Base-by-base conservation (phyloP, 148 eudicot genomes). In the Rhododendron mucronatum region DNA sequence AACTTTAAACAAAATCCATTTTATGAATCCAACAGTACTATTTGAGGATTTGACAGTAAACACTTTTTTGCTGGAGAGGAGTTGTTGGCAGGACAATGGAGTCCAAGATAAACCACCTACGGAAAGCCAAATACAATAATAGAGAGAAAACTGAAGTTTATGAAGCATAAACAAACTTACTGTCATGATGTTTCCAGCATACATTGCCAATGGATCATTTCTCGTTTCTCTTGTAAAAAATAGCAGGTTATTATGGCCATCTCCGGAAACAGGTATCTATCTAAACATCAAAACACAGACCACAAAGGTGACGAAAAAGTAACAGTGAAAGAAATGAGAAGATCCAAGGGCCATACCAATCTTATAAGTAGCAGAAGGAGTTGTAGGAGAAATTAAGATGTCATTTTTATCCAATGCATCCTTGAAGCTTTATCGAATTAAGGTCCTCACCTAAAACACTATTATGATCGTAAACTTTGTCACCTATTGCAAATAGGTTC, bases 101-200 rank as follows among this genome's bases (percentile, higher is more conserved):
- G 67, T 61, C 63, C 5, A 48, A 14, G 81, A 65, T 30, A 39
- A 73, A 15, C 30, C 18, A 1, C 35, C 39, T 41, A 65, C 16
- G 39, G 50, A 18, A 7, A 61, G 30, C 30, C 53, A 82, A 82
- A 48, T 10, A 23, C 26, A 74, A 2, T 55, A 50, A 35, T 30
- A 8, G 53, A 13, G 15, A 39, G 51, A 23, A 51, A 55, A 4
- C 7, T 16, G 67, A 41, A 47, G 3, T 83, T 83, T 3, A 55
- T 47, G n/a, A 28, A 44, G 83, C 28, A 55, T 65, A 41, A 78
- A 59, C 37, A 78, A 39, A 87, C 98, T 91, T 89, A 97, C 99
- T 61, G 98, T 97, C 99, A 97, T 97, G 82, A 93, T 94, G 89
- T 95, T 98, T 75, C 98, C 98, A 48, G 96, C 99, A 88, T 97